Conservation (phyloP, 1,139 yeast species). For the Pichia sp. region DNA sequence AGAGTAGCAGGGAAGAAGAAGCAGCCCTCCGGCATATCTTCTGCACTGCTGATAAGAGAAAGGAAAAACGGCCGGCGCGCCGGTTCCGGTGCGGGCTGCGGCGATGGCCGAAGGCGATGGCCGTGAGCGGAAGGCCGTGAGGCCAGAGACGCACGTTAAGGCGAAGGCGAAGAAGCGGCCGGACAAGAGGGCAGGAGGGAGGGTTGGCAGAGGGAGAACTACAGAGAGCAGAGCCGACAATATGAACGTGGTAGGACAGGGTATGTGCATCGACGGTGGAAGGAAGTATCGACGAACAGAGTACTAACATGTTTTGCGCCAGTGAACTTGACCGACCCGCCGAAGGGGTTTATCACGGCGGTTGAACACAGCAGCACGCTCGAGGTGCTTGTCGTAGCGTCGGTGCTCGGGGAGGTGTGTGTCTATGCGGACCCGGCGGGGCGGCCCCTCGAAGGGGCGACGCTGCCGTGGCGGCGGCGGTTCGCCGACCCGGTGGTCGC, state of each 20-base stretch:
- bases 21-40: neutral
- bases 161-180: neutral
- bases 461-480: neutral
- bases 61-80: neutral
- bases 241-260: neutral
- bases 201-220: neutral
- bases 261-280: neutral
- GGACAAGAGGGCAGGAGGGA: neutral
- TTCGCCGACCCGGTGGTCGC: slow-evolving; percentile 3
- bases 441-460: neutral
- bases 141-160: neutral
- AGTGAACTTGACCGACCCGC: slow-evolving; percentile 4
- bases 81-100: neutral
- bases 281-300: neutral
- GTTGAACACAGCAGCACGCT: neutral
- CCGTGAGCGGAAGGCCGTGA: neutral
- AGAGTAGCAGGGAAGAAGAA: neutral
- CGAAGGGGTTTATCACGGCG: slow-evolving; percentile 9
- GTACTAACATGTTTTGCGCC: neutral
- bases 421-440: slow-evolving; percentile 3
- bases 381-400: slow-evolving; percentile 2
- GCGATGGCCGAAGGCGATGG: neutral
- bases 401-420: slow-evolving; percentile 9
- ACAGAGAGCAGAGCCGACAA: neutral
- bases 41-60: neutral